Percentiles rank a stretch among this genome's conserved stretches.
Evolutionary conservation across 1,284 basidiomycete genomes (phyloP).

Genomic region (Blastosporella zonata): DNA sequence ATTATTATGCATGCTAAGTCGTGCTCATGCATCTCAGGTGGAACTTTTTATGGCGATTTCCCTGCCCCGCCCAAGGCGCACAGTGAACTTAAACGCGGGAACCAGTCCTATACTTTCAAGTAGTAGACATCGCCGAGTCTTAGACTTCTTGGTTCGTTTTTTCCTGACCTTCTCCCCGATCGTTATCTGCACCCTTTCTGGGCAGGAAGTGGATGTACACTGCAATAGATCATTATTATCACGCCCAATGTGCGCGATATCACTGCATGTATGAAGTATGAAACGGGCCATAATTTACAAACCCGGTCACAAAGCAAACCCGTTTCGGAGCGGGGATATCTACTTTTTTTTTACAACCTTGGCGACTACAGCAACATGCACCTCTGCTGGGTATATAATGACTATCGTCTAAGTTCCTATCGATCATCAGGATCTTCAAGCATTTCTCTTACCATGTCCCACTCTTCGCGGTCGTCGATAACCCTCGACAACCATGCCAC

Average conservation of each 20-base stretch:
- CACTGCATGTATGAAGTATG: neutral
- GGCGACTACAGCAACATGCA: neutral
- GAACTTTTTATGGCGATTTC: conserved; percentile 54
- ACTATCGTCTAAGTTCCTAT: neutral
- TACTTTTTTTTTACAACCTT: neutral
- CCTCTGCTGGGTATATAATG: conserved; percentile 14
- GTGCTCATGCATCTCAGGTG: conserved; percentile 27
- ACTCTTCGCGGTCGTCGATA: conserved; percentile 10
- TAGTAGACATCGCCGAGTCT: conserved; percentile 20
- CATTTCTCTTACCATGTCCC: conserved; percentile 2
- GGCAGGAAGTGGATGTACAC: neutral
- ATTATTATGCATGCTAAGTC: neutral
- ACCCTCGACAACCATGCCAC: conserved; percentile 6
- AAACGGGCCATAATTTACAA: neutral
- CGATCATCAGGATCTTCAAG: neutral
- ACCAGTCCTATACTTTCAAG: conserved; percentile 70
- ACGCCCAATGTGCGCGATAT: neutral
- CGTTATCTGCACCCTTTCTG: neutral
- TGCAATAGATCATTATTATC: neutral
- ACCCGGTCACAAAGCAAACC: neutral
- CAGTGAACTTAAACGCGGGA: conserved; percentile 66
- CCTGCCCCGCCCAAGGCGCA: conserved; percentile 65
- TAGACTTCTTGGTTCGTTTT: conserved; percentile 1
- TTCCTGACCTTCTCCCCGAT: neutral
- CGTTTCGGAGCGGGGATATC: neutral